Base-by-base conservation (phyloP, 2,329 filamentous ascomycete species). In the Pyrenophora seminiperda region DNA sequence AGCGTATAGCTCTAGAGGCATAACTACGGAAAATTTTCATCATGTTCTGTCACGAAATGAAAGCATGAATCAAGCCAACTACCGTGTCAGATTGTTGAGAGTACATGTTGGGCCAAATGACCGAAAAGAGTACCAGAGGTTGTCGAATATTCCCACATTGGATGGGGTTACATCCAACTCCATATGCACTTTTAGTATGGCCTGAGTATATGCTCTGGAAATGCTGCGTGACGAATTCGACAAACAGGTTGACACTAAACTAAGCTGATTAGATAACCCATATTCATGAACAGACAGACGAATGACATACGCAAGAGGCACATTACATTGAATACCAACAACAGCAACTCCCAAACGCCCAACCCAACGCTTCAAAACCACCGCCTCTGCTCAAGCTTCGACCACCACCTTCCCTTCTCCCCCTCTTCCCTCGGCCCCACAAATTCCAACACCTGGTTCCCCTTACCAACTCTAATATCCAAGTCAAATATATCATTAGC, bases 401-500 rank as follows among this genome's bases (percentile, higher is more conserved):
- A 63, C 67, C 63, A 72, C 60, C 74, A 71, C 48, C 76, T 65
- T 34, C 67, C 68, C 40, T 54, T 58, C 63, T 79, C 76, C 2
- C 70, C 59, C 50, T 79, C 76, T 58, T 77, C 76, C 41, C 75
- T 70, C 6, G 76, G 77, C 7, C 75, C 76, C 29, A 71, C 61
- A 56, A 73, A 76, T 27, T 70, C 69, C 40, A 77, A 40, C 45
- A 76, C 72, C 39, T 73, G 65, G 61, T 76, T 71, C 18, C 65
- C 63, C 51, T 41, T 65, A 0, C 75, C 76, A 39, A 79, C 61
- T n/a, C 61, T 44, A 2, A 79, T 59, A 53, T 79, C 76, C 27
- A 79, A 41, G 58, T 79, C 77, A 24, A 78, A 79, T 5, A 78
- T 75, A 14, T 76, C 76, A 34, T 61, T 69, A 4, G 65, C 67